A percentile compares a stretch with the other conserved stretches of the same genome.
These are phyloP conservation scores for Mangifera indica DNA, from an alignment of 345 rosid species.

Conservation along the genomic window DNA sequence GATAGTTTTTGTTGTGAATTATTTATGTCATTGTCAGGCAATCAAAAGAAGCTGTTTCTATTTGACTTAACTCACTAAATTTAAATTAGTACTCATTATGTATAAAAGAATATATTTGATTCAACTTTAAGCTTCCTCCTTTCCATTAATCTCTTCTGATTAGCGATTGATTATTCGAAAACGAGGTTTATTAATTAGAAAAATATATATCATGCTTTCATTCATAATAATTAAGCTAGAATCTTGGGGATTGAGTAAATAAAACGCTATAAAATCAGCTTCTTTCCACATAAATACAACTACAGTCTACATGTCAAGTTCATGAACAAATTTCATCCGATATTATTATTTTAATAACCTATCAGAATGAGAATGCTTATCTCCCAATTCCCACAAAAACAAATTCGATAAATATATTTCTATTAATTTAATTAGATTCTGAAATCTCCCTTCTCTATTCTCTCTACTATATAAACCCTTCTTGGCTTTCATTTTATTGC, in stretches of 20 bases:
- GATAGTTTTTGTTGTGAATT: no score
- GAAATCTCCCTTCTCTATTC: not conserved
- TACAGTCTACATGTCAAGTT: conserved; percentile 9
- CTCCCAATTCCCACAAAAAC: not conserved
- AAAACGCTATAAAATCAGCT: conserved; percentile 8
- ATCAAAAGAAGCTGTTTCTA: no score
- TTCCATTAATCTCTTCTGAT: no score
- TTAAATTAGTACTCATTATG: no score
- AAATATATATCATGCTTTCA: not conserved
- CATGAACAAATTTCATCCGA: not conserved
- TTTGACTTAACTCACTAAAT: no score
- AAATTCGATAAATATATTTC: not conserved
- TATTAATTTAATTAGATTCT: not conserved
- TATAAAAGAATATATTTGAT: no score
- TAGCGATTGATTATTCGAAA: no score
- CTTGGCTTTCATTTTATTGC: conserved; percentile 4
- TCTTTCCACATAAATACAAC: not conserved
- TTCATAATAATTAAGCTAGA: not conserved
- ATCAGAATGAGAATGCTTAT: conserved; percentile 13
- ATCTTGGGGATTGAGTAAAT: conserved; percentile 12
- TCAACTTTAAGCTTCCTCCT: no score
- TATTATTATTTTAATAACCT: not conserved
- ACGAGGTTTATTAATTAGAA: no score
- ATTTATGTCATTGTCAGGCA: no score
- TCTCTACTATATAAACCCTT: conserved; percentile 29